These are phyloP conservation scores for Barnettozyma siamensis DNA, from an alignment of 805 yeast genomes.

Conservation along the genomic window DNA sequence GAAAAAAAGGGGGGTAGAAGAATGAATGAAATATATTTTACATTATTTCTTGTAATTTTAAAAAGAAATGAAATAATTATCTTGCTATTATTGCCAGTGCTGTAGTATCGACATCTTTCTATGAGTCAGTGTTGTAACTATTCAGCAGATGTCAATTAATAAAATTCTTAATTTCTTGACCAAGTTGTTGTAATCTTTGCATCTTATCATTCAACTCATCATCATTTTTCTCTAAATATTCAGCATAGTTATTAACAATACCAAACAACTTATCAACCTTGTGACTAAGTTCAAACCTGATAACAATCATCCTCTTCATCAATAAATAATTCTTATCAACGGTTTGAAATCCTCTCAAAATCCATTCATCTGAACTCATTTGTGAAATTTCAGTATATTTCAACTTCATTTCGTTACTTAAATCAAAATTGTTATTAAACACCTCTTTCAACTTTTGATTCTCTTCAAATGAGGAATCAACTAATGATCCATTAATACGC, in stretches of 20 bases:
- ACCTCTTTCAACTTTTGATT: slow-evolving; percentile 1
- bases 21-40: background rate
- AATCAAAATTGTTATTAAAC: slow-evolving; percentile 5
- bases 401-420: slow-evolving; percentile 12
- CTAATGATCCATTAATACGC: slow-evolving; percentile 5
- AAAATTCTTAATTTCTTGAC: slow-evolving; percentile 33
- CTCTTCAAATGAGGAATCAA: slow-evolving; percentile 6
- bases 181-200: slow-evolving; percentile 34
- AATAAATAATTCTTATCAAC: slow-evolving; percentile 29
- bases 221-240: slow-evolving; percentile 29
- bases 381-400: slow-evolving; percentile 25
- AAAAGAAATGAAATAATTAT: slow-evolving; percentile 11
- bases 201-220: slow-evolving; percentile 29
- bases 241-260: slow-evolving; percentile 32
- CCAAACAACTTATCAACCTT: slow-evolving; percentile 35
- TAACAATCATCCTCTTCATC: slow-evolving; percentile 29
- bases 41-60: slow-evolving; percentile 14
- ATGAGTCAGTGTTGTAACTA: no score
- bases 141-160: no score
- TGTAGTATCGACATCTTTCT: no score
- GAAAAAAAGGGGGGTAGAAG: slow-evolving; percentile 6
- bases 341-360: slow-evolving; percentile 29
- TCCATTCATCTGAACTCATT: slow-evolving; percentile 32
- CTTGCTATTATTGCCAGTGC: background rate
- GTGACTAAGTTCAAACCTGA: slow-evolving; percentile 35